Percentiles rank a stretch among this genome's conserved stretches.
phyloP scores from a whole-genome alignment of 176 grass and related monocot genomes.

The Hordeum marinum region DNA sequence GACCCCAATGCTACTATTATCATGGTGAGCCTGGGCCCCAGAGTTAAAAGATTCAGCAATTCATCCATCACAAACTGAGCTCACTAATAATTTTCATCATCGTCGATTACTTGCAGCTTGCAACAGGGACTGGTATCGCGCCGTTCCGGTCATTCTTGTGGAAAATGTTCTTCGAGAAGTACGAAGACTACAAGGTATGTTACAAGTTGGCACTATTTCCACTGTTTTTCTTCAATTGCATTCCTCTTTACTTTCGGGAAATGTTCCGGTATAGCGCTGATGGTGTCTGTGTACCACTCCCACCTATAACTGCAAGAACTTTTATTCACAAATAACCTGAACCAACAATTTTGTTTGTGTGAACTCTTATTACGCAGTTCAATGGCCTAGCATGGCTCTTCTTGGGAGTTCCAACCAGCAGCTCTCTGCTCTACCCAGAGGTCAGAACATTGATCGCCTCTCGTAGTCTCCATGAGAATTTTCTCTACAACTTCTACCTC shows the following conservation, averaged over 20 bases:
- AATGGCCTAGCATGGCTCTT: conserved; percentile 93
- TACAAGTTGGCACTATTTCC: too few species aligned
- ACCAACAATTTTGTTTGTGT: background rate
- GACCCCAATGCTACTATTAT: conserved; percentile 75
- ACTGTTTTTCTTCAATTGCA: too few species aligned
- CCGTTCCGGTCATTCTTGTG: conserved; percentile 86
- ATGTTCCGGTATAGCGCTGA: too few species aligned
- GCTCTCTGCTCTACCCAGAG: conserved; percentile 83
- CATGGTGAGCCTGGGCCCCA: conserved; percentile 47
- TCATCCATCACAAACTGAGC: background rate
- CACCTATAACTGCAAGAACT: background rate
- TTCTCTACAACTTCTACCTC: background rate
- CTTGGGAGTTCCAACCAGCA: conserved; percentile 86
- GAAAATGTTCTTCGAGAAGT: conserved; percentile 99
- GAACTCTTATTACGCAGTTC: conserved; percentile 52
- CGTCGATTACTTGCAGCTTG: conserved; percentile 50
- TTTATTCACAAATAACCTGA: background rate
- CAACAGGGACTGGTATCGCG: conserved; percentile 85
- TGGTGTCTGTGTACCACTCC: background rate
- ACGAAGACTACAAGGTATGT: conserved; percentile 88
- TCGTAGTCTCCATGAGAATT: background rate
- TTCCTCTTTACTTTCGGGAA: too few species aligned
- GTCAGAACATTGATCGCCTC: background rate
- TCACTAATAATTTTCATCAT: background rate
- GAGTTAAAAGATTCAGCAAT: background rate